Conservation (phyloP, 106 monocot species). For the Dioscorea zingiberensis region DNA sequence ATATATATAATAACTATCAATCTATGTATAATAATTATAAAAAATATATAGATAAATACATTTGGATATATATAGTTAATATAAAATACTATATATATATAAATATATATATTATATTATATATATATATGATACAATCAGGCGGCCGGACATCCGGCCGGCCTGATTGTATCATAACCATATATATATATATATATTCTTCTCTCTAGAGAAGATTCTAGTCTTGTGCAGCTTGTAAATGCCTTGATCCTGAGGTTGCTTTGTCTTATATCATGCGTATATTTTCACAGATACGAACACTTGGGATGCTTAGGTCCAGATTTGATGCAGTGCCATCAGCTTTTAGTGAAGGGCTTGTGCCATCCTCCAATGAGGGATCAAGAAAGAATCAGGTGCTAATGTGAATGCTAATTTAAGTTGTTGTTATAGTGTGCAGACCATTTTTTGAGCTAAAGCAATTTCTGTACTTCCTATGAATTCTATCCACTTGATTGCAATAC, state of each 20-base stretch:
- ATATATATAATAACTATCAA: too few relatives aligned
- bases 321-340: conserved; percentile 75
- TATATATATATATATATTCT: neutral
- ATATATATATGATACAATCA: too few relatives aligned
- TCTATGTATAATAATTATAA: too few relatives aligned
- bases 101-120: too few relatives aligned
- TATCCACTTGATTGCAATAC: too few relatives aligned
- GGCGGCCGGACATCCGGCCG: too few relatives aligned
- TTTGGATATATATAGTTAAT: too few relatives aligned
- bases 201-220: neutral
- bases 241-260: neutral
- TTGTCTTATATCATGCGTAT: conserved; percentile 6
- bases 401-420: neutral
- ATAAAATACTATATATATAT: too few relatives aligned
- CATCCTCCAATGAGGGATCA: conserved; percentile 26
- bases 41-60: too few relatives aligned
- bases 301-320: conserved; percentile 93
- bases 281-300: conserved; percentile 74
- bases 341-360: conserved; percentile 63
- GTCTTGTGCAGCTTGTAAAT: neutral
- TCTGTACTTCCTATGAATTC: too few relatives aligned
- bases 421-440: neutral
- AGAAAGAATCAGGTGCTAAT: conserved; percentile 26
- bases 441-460: neutral
- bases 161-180: too few relatives aligned